phyloP scores from a whole-genome alignment of 2,329 filamentous ascomycete species.

The Pseudogymnoascus sp. region DNA sequence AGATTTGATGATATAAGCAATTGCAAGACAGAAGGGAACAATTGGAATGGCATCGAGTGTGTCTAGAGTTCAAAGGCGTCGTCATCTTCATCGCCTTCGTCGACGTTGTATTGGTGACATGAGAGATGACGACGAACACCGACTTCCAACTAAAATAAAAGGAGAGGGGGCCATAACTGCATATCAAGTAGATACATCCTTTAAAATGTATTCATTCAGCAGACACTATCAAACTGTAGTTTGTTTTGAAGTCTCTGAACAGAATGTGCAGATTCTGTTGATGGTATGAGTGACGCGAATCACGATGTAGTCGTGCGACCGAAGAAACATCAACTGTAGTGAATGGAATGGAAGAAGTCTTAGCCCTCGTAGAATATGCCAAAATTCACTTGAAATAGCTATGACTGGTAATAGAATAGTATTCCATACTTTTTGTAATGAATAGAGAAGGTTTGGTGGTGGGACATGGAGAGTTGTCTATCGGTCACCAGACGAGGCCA shows the following conservation, averaged over 20 bases:
- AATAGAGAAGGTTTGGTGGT: neutral
- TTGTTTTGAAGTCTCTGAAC: neutral
- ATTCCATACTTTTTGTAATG: neutral
- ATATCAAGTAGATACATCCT: neutral
- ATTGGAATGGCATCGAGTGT: neutral
- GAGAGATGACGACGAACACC: neutral
- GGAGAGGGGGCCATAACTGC: neutral
- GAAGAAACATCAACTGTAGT: neutral
- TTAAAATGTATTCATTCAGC: neutral
- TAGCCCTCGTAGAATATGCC: neutral
- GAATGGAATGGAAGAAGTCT: neutral
- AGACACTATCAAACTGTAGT: neutral
- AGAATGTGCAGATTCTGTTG: neutral
- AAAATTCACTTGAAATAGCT: neutral
- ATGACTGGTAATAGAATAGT: neutral
- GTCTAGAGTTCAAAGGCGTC: neutral
- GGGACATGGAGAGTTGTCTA: neutral
- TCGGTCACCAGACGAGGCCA: neutral
- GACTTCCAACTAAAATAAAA: neutral
- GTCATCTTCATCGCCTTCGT: neutral
- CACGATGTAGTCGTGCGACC: constrained; percentile 2
- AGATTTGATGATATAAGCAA: neutral
- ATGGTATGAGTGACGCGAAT: constrained; percentile 6
- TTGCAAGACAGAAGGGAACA: neutral
- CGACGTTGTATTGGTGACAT: neutral